phyloP scores from a whole-genome alignment of 2,329 filamentous ascomycete species.

The Trichoderma breve region DNA sequence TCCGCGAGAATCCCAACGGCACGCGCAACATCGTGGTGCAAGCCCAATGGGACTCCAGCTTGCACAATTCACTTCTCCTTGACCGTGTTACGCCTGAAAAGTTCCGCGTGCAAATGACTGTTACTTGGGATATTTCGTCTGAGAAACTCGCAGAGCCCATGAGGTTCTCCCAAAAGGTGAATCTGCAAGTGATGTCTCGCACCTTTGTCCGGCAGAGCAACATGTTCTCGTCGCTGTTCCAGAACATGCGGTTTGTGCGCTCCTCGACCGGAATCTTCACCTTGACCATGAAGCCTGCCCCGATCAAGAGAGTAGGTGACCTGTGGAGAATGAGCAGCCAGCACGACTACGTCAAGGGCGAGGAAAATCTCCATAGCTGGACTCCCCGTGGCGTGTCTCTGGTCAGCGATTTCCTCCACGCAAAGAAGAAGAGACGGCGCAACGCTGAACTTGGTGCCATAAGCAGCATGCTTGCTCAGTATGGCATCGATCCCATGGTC shows the following conservation, averaged over 20 bases:
- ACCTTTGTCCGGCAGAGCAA: slow-evolving; percentile 82
- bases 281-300: slow-evolving; percentile 78
- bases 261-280: slow-evolving; percentile 86
- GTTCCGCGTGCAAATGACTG: slow-evolving; percentile 82
- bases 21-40: slow-evolving; percentile 81
- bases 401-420: slow-evolving; percentile 79
- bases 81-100: slow-evolving; percentile 91
- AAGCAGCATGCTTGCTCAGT: slow-evolving; percentile 62
- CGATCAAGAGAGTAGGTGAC: slow-evolving; percentile 87
- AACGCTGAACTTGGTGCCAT: slow-evolving; percentile 78
- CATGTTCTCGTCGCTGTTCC: slow-evolving; percentile 84
- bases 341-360: slow-evolving; percentile 93
- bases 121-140: slow-evolving; percentile 83
- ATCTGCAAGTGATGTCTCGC: slow-evolving; percentile 78
- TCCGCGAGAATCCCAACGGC: slow-evolving; percentile 85
- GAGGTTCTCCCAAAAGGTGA: slow-evolving; percentile 77
- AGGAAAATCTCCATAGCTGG: slow-evolving; percentile 84
- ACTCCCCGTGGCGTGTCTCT: slow-evolving; percentile 84
- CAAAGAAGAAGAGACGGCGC: slow-evolving; percentile 70
- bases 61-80: slow-evolving; percentile 88
- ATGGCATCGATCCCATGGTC: slow-evolving; percentile 48
- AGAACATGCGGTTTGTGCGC: slow-evolving; percentile 79
- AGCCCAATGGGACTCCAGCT: slow-evolving; percentile 96
- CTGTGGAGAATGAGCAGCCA: slow-evolving; percentile 95
- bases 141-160: slow-evolving; percentile 84